A percentile compares a stretch with the other conserved stretches of the same genome.
Conservation (phyloP, 176 grass and related monocot genomes). For the Melocanna baccifera region DNA sequence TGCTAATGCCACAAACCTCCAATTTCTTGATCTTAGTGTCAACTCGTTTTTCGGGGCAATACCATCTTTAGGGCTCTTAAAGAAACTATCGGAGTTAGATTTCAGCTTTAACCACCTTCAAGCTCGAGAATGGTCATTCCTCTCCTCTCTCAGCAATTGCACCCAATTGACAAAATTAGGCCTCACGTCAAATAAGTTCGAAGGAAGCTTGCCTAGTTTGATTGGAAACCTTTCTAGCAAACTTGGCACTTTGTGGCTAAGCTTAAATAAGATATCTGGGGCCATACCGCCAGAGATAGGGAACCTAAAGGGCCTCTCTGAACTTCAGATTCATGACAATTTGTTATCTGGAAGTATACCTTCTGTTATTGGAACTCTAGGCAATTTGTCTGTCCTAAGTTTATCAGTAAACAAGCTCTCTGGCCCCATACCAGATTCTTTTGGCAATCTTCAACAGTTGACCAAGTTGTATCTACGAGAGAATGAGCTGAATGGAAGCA, state of each 20-base stretch:
- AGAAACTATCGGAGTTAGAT: not conserved
- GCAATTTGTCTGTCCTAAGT: no score
- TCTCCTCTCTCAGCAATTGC: constrained; percentile 42
- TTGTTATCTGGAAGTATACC: constrained; percentile 46
- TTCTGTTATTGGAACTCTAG: no score
- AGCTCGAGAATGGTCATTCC: constrained; percentile 24
- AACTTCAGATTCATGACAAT: constrained; percentile 32
- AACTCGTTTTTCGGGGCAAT: not conserved
- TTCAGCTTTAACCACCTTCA: constrained; percentile 34
- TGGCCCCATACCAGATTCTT: constrained; percentile 12
- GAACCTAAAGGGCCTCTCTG: constrained; percentile 18
- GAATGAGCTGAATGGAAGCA: constrained; percentile 4
- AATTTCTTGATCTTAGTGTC: no score
- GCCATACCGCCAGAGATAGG: constrained; percentile 32
- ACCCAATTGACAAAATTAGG: not conserved
- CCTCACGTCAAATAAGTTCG: no score
- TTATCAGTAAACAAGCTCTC: no score
- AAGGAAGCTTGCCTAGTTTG: constrained; percentile 30
- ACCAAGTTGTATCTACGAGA: no score
- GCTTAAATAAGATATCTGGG: constrained; percentile 36
- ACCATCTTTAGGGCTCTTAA: constrained; percentile 39
- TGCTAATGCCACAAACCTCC: not conserved
- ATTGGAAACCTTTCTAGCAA: constrained; percentile 34
- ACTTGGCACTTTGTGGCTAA: constrained; percentile 13
- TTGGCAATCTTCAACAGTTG: constrained; percentile 29